Base-by-base conservation (phyloP, 192 early-diverging fungal genomes). In the Coemansia sp. region DNA sequence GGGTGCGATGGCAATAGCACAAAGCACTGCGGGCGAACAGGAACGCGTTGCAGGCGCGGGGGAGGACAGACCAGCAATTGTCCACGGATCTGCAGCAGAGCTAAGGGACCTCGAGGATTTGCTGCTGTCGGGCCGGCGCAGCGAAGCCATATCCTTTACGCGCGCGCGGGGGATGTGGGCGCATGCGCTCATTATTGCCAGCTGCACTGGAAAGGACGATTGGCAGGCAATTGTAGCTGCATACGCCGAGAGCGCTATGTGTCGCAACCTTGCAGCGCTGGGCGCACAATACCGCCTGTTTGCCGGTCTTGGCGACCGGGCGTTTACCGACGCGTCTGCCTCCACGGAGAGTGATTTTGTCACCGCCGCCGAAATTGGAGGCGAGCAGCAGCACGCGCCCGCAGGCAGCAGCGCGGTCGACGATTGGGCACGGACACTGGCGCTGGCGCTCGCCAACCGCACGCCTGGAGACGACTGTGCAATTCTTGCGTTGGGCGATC, bases 181-280 rank as follows among this genome's bases (percentile, higher is more conserved):
- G 1, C 92, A 97, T 71, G 97, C 94, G 6, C 81, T 97, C 19
- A 84, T 96, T 8, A 88, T 99, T 67, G 87, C 89, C 29, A 95
- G 90, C 61, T 88, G 91, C 58, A 87, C 94, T 5, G 88, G 90
- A 59, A 88, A 91, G 62, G 88, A 90, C 24, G 72, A 84, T 1
- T 97, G 94, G 86, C 83, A 86, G 46, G 85, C 90, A 8, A 91
- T 92, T 1, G 84, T 96, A 40, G 76, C 73, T 19, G 67, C 85
- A 22, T 94, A 95, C 71, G 75, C 84, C 4, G 77, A 82, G 45
- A 72, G 76, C 43, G 68, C 89, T 59, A 72, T 28, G 59, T 69
- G 21, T 56, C 75, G 46, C 69, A 77, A 43, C 1, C 51, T 54
- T 42, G 72, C 80, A 44, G 64, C 83, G 2, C 62, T 89, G 59